Evolutionary conservation across 352 stramenopile genomes (phyloP).

Genomic region (Pseudoperonospora humuli): DNA sequence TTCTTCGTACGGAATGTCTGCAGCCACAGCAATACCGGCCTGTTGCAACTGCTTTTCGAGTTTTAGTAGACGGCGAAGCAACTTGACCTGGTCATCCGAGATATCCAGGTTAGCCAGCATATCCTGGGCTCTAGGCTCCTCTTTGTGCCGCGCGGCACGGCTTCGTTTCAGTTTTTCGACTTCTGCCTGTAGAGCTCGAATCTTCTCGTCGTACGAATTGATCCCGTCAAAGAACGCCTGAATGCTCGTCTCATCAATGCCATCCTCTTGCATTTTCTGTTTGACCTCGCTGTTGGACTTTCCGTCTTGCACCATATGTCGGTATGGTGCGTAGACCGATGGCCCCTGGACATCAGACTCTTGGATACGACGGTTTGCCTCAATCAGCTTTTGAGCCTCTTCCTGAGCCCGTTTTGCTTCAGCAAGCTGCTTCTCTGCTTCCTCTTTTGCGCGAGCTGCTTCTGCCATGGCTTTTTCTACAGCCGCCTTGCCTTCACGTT

Average conservation of each 20-base stretch:
- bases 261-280: conserved; percentile 69
- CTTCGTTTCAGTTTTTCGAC: conserved; percentile 74
- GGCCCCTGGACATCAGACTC: conserved; percentile 39
- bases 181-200: conserved; percentile 69
- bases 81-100: conserved; percentile 62
- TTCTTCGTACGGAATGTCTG: conserved; percentile 91
- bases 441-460: conserved; percentile 66
- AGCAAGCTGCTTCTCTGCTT: conserved; percentile 70
- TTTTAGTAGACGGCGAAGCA: conserved; percentile 75
- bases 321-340: conserved; percentile 56
- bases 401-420: conserved; percentile 69
- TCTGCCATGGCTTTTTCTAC: conserved; percentile 82
- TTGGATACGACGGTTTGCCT: conserved; percentile 79
- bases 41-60: conserved; percentile 79
- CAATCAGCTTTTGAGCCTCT: conserved; percentile 76
- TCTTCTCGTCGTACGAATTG: conserved; percentile 79
- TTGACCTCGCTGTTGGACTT: conserved; percentile 60
- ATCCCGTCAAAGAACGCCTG: conserved; percentile 78
- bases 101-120: conserved; percentile 70
- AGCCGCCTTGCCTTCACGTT: conserved; percentile 72
- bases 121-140: conserved; percentile 51
- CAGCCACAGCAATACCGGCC: conserved; percentile 82
- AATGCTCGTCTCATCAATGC: conserved; percentile 65
- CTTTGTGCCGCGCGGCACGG: conserved; percentile 35
- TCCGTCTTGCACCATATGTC: conserved; percentile 66